phyloP scores from a whole-genome alignment of 441 rosid genomes.

The Daphne laureola region DNA sequence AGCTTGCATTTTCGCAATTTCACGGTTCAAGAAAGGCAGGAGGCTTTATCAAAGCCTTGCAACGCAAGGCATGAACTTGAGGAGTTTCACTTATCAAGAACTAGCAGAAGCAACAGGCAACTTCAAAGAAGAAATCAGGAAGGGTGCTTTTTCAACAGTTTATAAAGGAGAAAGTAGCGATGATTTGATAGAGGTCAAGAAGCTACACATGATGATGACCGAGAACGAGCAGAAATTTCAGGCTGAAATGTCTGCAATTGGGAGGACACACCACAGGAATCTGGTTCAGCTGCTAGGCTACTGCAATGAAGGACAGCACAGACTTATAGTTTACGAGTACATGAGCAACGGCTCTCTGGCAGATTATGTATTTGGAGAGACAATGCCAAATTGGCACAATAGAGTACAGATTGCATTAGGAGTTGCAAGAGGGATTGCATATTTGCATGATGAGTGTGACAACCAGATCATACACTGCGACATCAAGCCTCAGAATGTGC shows the following conservation, averaged over 20 bases:
- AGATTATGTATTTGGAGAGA: slow-evolving; percentile 12
- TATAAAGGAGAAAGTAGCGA: slow-evolving; percentile 22
- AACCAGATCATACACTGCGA: slow-evolving; percentile 36
- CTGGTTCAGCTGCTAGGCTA: slow-evolving; percentile 31
- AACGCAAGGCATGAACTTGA: slow-evolving; percentile 11
- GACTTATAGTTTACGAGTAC: slow-evolving; percentile 41
- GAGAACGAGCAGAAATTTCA: slow-evolving; percentile 27
- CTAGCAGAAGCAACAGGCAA: slow-evolving; percentile 26
- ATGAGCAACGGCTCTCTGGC: slow-evolving; percentile 40
- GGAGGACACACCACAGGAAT: slow-evolving; percentile 41
- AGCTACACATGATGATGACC: slow-evolving; percentile 11
- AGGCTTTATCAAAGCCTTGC: not conserved
- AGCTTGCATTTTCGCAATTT: not conserved
- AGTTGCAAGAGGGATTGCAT: slow-evolving; percentile 28
- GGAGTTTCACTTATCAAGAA: slow-evolving; percentile 25
- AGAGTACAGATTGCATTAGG: slow-evolving; percentile 27
- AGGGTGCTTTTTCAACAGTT: slow-evolving; percentile 32
- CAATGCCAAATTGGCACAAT: slow-evolving; percentile 26
- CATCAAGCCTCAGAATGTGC: slow-evolving; percentile 45
- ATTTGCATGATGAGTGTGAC: slow-evolving; percentile 37
- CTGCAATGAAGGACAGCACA: slow-evolving; percentile 30
- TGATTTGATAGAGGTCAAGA: slow-evolving; percentile 21
- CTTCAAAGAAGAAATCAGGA: slow-evolving; percentile 34
- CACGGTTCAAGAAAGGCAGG: slow-evolving; percentile 1
- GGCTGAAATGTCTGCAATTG: slow-evolving; percentile 25